phyloP scores from a whole-genome alignment of 2,329 filamentous ascomycete species.

The Aspergillus sojae region DNA sequence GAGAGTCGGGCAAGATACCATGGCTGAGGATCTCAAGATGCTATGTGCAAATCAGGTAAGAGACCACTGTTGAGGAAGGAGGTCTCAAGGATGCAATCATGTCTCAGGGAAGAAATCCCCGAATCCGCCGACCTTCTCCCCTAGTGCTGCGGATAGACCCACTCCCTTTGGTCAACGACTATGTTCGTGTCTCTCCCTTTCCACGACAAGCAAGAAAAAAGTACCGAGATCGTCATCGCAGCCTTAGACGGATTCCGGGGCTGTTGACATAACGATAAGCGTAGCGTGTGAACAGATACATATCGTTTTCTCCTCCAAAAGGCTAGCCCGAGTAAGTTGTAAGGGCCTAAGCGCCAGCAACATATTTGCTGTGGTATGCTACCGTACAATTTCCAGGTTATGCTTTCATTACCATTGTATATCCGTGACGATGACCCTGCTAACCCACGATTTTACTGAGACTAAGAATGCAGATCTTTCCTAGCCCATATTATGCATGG shows the following conservation, averaged over 20 bases:
- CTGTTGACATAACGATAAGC: background rate
- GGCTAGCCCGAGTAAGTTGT: background rate
- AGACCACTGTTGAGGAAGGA: background rate
- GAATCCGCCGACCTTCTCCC: no score
- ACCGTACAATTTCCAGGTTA: background rate
- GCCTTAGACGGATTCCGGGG: background rate
- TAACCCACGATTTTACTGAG: background rate
- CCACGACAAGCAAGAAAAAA: background rate
- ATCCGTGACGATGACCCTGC: background rate
- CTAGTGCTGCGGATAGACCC: no score
- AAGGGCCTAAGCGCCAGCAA: background rate
- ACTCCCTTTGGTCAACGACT: no score
- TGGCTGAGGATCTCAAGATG: no score
- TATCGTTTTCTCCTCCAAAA: background rate
- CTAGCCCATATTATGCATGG: background rate
- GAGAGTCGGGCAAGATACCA: no score
- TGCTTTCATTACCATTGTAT: background rate
- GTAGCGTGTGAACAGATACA: background rate
- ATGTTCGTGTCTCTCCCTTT: background rate
- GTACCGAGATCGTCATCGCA: background rate
- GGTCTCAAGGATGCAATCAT: background rate
- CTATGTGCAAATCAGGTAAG: background rate
- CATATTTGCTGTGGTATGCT: background rate
- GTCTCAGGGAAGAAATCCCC: background rate
- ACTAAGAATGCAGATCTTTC: background rate